phyloP scores from a whole-genome alignment of 345 rosid genomes.

The Corchorus olitorius region DNA sequence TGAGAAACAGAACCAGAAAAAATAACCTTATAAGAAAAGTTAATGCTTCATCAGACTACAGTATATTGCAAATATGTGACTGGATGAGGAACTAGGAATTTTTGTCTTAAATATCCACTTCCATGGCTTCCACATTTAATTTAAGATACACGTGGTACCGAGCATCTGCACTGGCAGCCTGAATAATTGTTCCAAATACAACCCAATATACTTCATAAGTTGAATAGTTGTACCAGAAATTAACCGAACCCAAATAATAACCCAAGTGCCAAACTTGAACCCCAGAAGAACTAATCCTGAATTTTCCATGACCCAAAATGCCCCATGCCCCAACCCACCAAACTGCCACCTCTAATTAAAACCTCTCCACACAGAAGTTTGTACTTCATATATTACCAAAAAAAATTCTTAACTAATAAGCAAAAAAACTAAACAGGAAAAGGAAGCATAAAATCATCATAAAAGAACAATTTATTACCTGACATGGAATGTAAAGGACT shows the following conservation, averaged over 20 bases:
- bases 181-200: background rate
- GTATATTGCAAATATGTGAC: background rate
- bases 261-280: no score
- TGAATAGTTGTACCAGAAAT: no score
- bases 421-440: background rate
- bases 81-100: background rate
- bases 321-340: no score
- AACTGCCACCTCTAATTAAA: no score
- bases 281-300: no score
- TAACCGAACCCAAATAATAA: no score
- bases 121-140: background rate
- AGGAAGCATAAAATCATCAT: background rate
- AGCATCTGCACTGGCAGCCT: background rate
- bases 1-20: background rate
- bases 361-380: background rate
- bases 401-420: background rate
- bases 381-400: background rate
- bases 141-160: background rate
- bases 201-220: no score
- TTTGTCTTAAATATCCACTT: background rate
- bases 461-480: conserved; percentile 47
- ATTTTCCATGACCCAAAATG: no score
- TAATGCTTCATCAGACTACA: background rate
- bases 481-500: conserved; percentile 95
- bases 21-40: background rate